These are phyloP conservation scores for Tolypocladium ovalisporum DNA, from an alignment of 2,329 filamentous ascomycete genomes.

Conservation along the genomic window DNA sequence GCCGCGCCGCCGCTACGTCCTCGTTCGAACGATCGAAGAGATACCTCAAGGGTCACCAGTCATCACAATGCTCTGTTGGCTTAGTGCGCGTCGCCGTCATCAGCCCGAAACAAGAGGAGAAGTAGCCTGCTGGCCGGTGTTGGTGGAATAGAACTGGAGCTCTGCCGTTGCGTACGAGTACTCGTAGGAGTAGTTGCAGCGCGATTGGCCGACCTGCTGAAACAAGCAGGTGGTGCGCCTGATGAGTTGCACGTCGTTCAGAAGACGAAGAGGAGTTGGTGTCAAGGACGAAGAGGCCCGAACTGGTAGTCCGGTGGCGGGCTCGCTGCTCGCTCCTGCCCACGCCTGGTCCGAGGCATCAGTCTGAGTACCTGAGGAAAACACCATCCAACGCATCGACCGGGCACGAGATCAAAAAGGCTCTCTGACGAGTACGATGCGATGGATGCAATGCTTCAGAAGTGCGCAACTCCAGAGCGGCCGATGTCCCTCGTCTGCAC, in stretches of 20 bases:
- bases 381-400: no score
- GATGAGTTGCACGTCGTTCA: neutral
- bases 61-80: neutral
- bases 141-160: neutral
- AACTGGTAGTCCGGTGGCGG: no score
- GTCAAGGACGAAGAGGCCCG: no score
- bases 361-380: no score
- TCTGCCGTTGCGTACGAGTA: neutral
- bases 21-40: neutral
- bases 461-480: neutral
- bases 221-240: constrained; percentile 5
- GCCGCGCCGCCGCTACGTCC: neutral
- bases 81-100: neutral
- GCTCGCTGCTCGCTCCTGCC: neutral
- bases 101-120: neutral
- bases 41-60: neutral
- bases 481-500: neutral
- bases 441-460: neutral
- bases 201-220: constrained; percentile 5
- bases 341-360: no score
- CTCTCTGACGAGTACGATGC: no score
- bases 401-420: no score
- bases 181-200: neutral
- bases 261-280: neutral
- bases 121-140: neutral